Evolutionary conservation across 78 protist genomes (phyloP), one percentile per base, ranked within the genome.

Genomic region (Chrysochromulina tobinii): DNA sequence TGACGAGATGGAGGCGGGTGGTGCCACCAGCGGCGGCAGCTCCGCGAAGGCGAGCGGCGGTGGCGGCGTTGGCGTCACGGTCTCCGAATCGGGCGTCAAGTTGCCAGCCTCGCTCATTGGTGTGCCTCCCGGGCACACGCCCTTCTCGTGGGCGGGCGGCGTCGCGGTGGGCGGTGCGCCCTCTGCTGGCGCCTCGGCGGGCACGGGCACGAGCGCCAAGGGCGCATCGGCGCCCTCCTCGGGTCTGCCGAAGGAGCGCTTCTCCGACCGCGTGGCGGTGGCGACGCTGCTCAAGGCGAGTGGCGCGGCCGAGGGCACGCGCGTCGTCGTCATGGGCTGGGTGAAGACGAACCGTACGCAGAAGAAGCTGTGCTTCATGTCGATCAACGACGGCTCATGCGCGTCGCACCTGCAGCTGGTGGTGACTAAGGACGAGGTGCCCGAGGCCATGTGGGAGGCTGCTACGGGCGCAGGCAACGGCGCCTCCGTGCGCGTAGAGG

Each of bases 321-420:
- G 61, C 38, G 89, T 92, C 12, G 3, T 38, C 55, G 67, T 92
- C 53, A 57, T 53, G 53, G 94, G 94, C 20, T 92, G 94, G 94
- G 87, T 59, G 18, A 38, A 85, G 27, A 88, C 92, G 58, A 4
- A 17, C 20, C 38, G 91, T 1, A 1, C 0, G 25, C 89, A 81
- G 51, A 88, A 92, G 89, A 11, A 75, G 38, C 69, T 92, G 23
- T 3, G 54, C 77, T 92, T 92, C 61, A 27, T 92, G 27, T 61
- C 64, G 27, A 23, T 92, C 73, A 92, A 88, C 81, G 94, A 92
- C 53, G 94, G 94, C 61, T 83, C 91, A 50, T 15, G 27, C 54
- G 54, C 64, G 50, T 20, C 23, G 27, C 57, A 51, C 20, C 59
- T 92, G 11, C 94, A 93, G 92, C 75, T 87, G n/a, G 72, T 66